A percentile compares a stretch with the other conserved stretches of the same genome.
These are phyloP conservation scores for Gryganskiella cystojenkinii DNA, from an alignment of 192 early-diverging fungal genomes.

Conservation along the genomic window DNA sequence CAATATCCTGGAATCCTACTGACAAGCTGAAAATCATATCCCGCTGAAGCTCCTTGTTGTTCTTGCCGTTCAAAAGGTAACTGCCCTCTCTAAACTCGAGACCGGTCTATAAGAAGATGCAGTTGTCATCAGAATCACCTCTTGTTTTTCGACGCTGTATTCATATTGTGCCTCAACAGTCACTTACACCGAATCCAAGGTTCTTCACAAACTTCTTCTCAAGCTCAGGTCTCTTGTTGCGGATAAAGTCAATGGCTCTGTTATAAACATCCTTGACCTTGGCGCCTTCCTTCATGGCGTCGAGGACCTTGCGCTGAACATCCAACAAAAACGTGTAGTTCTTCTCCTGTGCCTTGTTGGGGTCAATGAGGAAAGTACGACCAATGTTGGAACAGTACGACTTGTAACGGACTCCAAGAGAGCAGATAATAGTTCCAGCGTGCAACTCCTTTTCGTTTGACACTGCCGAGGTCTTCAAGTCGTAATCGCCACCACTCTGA, in stretches of 20 bases:
- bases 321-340: constrained; percentile 94
- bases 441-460: constrained; percentile 82
- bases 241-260: constrained; percentile 74
- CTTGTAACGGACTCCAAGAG: constrained; percentile 93
- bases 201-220: constrained; percentile 87
- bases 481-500: constrained; percentile 95
- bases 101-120: constrained; percentile 71
- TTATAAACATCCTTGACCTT: constrained; percentile 83
- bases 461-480: constrained; percentile 82
- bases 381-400: constrained; percentile 95
- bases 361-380: constrained; percentile 94
- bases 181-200: constrained; percentile 83
- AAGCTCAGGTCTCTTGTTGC: constrained; percentile 86
- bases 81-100: constrained; percentile 93
- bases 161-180: too few relatives aligned
- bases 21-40: constrained; percentile 90
- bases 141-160: too few relatives aligned
- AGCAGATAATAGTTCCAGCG: constrained; percentile 92
- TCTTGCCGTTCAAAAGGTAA: constrained; percentile 83
- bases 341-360: constrained; percentile 88
- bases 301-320: constrained; percentile 81
- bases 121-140: too few relatives aligned
- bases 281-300: constrained; percentile 76
- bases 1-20: constrained; percentile 88
- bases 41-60: constrained; percentile 69